Base-by-base conservation (phyloP, 768 basidiomycete species). In the Cubamyces sp. region DNA sequence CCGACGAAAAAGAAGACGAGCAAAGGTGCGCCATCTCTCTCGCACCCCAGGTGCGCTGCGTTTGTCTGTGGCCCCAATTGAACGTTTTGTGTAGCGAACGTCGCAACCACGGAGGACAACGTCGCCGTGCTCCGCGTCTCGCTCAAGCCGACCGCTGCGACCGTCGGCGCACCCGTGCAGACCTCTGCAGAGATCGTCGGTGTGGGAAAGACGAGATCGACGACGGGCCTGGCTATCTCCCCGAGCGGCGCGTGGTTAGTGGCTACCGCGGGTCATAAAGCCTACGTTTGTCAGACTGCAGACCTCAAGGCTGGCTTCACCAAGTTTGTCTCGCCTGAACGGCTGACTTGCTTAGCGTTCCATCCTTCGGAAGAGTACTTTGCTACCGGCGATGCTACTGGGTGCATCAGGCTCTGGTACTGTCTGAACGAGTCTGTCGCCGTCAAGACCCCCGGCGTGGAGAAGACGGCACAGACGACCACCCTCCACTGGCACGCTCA, bases 401-500 rank as follows among this genome's bases (percentile, higher is more conserved):
- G 97, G 57, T 80, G 84, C 65, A 89, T 99, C 49, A 83, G 92
- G 37, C 73, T 98, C 8, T 98, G 96, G 95, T 95, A 97, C 73
- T 96, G 94, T 74, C 81, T 96, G 18, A 84, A 88, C 64, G 84
- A 89, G 68, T 79, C 79, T 23, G 70, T 82, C 25, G 71, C 75
- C 34, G 40, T 63, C 40, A 82, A 82, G 68, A 79, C 80, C 43
- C 78, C 80, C 39, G 86, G 86, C 16, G 83, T 90, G 37, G 91
- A 90, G 74, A 92, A 89, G 74, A 87, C 84, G 59, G 84, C 94
- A 1, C 90, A 92, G 69, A 96, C 94, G 0, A 88, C 92, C 3
- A 83, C 87, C 5, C 75, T 98, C 54, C 96, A 98, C 75, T 99
- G 97, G 97, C 97, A 99, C 71, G 91, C 96, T 2, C 96, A 98